Conservation (phyloP, 2,329 filamentous ascomycete species). For the Colletotrichum cordylinicola region DNA sequence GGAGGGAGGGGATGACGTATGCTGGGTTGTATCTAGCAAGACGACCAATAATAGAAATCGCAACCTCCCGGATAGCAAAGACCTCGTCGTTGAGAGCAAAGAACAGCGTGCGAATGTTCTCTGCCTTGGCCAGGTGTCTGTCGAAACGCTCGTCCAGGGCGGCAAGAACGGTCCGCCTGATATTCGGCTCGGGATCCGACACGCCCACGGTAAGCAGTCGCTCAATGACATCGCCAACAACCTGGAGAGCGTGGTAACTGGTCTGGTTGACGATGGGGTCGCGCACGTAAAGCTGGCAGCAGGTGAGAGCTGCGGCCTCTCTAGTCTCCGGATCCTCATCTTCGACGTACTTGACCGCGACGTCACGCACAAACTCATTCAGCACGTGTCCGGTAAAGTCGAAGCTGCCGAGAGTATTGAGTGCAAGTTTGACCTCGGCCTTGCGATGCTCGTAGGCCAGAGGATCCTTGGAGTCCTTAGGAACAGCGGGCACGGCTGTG, state of each 20-base stretch:
- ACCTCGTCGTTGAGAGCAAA: constrained; percentile 95
- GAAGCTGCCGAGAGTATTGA: constrained; percentile 97
- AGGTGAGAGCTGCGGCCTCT: constrained; percentile 93
- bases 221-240: constrained; percentile 97
- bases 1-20: constrained; percentile 94
- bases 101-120: constrained; percentile 95
- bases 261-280: constrained; percentile 99
- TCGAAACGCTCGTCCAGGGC: constrained; percentile 95
- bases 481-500: constrained; percentile 79
- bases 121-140: constrained; percentile 93
- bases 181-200: constrained; percentile 88
- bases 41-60: constrained; percentile 95
- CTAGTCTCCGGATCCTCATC: constrained; percentile 93
- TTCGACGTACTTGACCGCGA: constrained; percentile 97
- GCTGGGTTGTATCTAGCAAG: constrained; percentile 91
- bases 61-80: constrained; percentile 90
- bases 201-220: constrained; percentile 94
- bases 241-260: constrained; percentile 94
- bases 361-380: constrained; percentile 98
- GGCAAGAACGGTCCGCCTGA: constrained; percentile 84
- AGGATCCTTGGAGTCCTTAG: constrained; percentile 86
- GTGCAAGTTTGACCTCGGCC: constrained; percentile 86
- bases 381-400: constrained; percentile 92
- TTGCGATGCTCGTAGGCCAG: constrained; percentile 82
- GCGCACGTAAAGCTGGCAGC: constrained; percentile 95